Conservation (phyloP, 2,329 filamentous ascomycete genomes). For the Phoma sp. region DNA sequence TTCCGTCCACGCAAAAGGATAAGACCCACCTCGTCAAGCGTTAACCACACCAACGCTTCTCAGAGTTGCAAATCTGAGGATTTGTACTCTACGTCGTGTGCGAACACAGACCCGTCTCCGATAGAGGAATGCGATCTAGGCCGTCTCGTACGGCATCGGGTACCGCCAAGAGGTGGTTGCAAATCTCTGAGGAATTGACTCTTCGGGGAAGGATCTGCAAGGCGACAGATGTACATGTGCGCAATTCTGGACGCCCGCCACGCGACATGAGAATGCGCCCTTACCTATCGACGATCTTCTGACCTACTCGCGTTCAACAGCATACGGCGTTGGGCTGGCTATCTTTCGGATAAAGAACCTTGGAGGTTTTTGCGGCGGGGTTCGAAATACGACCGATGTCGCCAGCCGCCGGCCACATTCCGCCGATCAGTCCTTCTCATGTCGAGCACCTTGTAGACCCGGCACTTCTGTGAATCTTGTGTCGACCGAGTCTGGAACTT, state of each 20-base stretch:
- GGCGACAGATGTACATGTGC: slow-evolving; percentile 11
- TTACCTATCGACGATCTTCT: slow-evolving; percentile 3
- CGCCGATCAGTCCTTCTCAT: slow-evolving; percentile 18
- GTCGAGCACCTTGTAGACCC: slow-evolving; percentile 13
- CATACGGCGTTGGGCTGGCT: background rate
- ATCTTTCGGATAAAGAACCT: slow-evolving; percentile 1
- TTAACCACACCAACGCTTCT: background rate
- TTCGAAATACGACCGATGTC: slow-evolving; percentile 25
- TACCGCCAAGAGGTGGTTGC: slow-evolving; percentile 25
- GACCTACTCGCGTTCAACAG: background rate
- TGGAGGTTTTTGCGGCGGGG: slow-evolving; percentile 20
- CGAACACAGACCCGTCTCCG: slow-evolving; percentile 1
- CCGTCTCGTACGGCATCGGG: slow-evolving; percentile 19
- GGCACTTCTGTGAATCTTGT: slow-evolving; percentile 15
- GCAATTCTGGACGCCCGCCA: slow-evolving; percentile 4
- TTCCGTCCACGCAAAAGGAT: background rate
- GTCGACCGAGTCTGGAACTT: slow-evolving; percentile 9
- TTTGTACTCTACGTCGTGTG: background rate
- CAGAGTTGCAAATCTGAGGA: background rate
- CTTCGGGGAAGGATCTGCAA: slow-evolving; percentile 29
- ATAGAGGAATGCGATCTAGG: slow-evolving; percentile 8
- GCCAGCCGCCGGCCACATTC: slow-evolving; percentile 22
- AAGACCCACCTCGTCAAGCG: background rate
- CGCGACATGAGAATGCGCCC: slow-evolving; percentile 6
- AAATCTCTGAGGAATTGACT: slow-evolving; percentile 26